A percentile compares a stretch with the other conserved stretches of the same genome.
phyloP scores from a whole-genome alignment of 345 rosid genomes.

The Raphanus sativus region DNA sequence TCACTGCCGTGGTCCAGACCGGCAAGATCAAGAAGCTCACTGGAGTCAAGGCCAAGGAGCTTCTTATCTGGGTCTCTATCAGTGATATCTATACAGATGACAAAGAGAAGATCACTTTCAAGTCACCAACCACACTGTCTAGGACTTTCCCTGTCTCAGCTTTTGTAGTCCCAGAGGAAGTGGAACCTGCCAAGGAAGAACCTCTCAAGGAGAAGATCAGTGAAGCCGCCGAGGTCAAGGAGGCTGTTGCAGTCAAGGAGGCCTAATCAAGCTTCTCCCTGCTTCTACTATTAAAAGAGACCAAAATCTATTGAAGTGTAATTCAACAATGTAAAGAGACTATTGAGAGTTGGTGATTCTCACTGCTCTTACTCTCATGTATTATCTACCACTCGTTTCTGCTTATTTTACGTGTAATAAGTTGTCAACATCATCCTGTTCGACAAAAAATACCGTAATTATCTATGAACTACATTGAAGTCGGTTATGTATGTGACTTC shows the following conservation, averaged over 20 bases:
- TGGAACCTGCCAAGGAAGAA: slow-evolving; percentile 27
- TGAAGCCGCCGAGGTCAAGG: slow-evolving; percentile 27
- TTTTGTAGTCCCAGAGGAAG: slow-evolving; percentile 55
- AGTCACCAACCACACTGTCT: slow-evolving; percentile 70
- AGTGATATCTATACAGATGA: slow-evolving; percentile 60
- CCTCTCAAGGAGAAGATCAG: slow-evolving; percentile 19
- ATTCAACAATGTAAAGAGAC: slow-evolving; percentile 17
- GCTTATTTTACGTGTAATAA: slow-evolving; percentile 29
- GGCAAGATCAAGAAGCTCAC: slow-evolving; percentile 87
- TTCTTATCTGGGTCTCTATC: slow-evolving; percentile 67
- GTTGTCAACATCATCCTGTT: slow-evolving; percentile 29
- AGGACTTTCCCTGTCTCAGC: slow-evolving; percentile 73
- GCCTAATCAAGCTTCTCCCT: slow-evolving; percentile 17
- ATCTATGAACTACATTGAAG: slow-evolving; percentile 16
- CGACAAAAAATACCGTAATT: slow-evolving; percentile 1
- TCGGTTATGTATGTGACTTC: slow-evolving; percentile 18
- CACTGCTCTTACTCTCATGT: slow-evolving; percentile 26
- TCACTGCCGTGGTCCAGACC: slow-evolving; percentile 62
- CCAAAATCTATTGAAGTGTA: not conserved
- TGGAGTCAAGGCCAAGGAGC: slow-evolving; percentile 95
- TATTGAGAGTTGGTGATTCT: slow-evolving; percentile 9
- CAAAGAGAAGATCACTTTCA: slow-evolving; percentile 65
- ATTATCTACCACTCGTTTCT: slow-evolving; percentile 34
- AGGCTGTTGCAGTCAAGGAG: slow-evolving; percentile 36
- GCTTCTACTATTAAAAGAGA: slow-evolving; percentile 11